Base-by-base conservation (phyloP, 805 yeast species). In the Teunomyces funiuensis region DNA sequence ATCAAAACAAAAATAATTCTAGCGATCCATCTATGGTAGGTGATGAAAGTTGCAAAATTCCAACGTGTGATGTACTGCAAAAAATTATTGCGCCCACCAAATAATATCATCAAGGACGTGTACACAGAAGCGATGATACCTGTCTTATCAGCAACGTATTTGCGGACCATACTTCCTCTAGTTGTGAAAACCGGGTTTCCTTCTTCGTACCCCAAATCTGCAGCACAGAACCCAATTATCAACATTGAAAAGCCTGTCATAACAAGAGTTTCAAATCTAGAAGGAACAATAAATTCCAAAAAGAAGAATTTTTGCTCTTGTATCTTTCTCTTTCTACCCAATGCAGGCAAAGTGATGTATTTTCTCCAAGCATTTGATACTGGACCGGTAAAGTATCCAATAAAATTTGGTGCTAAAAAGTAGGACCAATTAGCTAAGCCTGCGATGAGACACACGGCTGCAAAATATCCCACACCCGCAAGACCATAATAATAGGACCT, bases 81-180 rank as follows among this genome's bases (percentile, higher is more conserved):
- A 13, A 49, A 44, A 33, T 58, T 57, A 48, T 58, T 57, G 16
- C 63, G 43, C 5, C 61, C 61, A 11, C 53, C 59, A 39, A 56
- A 54, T 28, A 56, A 42, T 10, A 57, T 39, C 37, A 56, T 38
- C 16, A 40, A 42, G 3, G 59, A 60, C 14, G 52, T 45, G 31
- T 53, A n/a, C 42, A 72, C 66, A 3, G 70, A 57, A 6, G 54
- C 61, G 33, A 79, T 53, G 19, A 80, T 69, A 2, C 80, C 85
- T 1, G 80, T 51, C 51, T 87, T 65, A 50, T 79, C 79, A 27
- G 75, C 79, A 37, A 60, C 45, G 40, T 68, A 72, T 26, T 58
- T 43, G 30, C 38, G 28, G 15, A 49, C 34, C 4, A 56, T 53
- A 6, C n/a, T 16, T 3, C 14, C 17, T 17, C 30, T 46, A 17